A percentile compares a stretch with the other conserved stretches of the same genome.
phyloP scores from a whole-genome alignment of 805 yeast species.

The Candida insectorum region DNA sequence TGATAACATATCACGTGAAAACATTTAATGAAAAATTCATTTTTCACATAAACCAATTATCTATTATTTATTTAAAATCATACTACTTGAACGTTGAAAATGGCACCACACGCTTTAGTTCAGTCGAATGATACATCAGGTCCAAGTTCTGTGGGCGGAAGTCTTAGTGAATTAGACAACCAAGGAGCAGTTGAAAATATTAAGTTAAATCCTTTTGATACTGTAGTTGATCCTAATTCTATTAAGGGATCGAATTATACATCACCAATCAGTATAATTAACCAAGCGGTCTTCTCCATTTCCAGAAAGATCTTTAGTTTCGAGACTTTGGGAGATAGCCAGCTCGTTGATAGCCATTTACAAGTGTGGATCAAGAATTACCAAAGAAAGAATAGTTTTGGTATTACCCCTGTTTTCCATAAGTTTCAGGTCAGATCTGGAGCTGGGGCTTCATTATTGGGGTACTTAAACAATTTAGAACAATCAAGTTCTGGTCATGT shows the following conservation, averaged over 20 bases:
- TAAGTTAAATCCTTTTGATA: slow-evolving; percentile 49
- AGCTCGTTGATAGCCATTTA: slow-evolving; percentile 57
- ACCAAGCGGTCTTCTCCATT: slow-evolving; percentile 51
- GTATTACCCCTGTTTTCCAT: slow-evolving; percentile 59
- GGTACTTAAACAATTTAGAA: slow-evolving; percentile 58
- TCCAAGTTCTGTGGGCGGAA: no score
- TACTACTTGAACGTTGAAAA: background rate
- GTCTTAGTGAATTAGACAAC: no score
- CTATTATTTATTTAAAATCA: background rate
- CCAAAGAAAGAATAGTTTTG: slow-evolving; percentile 48
- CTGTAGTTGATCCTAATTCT: slow-evolving; percentile 53
- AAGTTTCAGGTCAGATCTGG: slow-evolving; percentile 75
- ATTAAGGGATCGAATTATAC: slow-evolving; percentile 49
- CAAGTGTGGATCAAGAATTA: slow-evolving; percentile 56
- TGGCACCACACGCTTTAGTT: slow-evolving; percentile 10
- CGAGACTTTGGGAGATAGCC: slow-evolving; percentile 60
- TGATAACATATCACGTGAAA: slow-evolving; percentile 10
- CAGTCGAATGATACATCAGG: slow-evolving; percentile 4
- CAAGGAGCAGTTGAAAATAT: slow-evolving; percentile 1
- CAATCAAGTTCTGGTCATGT: slow-evolving; percentile 21
- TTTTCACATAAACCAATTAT: no score
- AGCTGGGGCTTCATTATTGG: slow-evolving; percentile 75
- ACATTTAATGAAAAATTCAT: slow-evolving; percentile 2
- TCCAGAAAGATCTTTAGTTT: slow-evolving; percentile 62
- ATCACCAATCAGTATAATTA: slow-evolving; percentile 52